These are phyloP conservation scores for Cornus florida DNA, from an alignment of 148 eudicot genomes.

Conservation along the genomic window DNA sequence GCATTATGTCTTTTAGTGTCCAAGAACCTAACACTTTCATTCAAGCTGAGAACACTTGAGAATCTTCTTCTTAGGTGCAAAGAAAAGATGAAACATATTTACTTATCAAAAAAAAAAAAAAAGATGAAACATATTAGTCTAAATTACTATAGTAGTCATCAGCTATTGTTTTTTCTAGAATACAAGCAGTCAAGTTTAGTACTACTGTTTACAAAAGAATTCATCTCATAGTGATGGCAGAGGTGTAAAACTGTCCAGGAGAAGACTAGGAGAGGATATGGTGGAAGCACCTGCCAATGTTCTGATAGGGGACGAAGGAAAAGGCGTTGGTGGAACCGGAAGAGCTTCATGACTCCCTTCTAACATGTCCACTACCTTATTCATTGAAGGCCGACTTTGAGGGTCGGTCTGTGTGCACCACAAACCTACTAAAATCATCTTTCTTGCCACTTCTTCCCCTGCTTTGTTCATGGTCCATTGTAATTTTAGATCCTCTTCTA, in stretches of 20 bases:
- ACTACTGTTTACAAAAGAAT: background rate
- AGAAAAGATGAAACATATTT: background rate
- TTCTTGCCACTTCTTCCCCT: background rate
- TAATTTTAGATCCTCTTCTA: background rate
- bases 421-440: constrained; percentile 9
- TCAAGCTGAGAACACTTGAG: background rate
- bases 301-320: background rate
- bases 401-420: constrained; percentile 4
- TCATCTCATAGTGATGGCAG: background rate
- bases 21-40: too few relatives aligned
- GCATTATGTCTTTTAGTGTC: too few relatives aligned
- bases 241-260: background rate
- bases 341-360: background rate
- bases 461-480: background rate
- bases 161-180: too few relatives aligned
- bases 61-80: background rate
- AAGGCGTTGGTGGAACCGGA: constrained; percentile 3
- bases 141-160: too few relatives aligned
- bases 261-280: background rate
- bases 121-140: background rate
- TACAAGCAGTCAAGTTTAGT: too few relatives aligned
- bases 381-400: background rate
- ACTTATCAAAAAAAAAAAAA: too few relatives aligned
- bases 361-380: constrained; percentile 7
- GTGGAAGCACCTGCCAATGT: background rate